Evolutionary conservation across 108 stramenopile species (phyloP), one percentile per base, ranked within the genome.

Genomic region (Mayamaea pseudoterrestris): DNA sequence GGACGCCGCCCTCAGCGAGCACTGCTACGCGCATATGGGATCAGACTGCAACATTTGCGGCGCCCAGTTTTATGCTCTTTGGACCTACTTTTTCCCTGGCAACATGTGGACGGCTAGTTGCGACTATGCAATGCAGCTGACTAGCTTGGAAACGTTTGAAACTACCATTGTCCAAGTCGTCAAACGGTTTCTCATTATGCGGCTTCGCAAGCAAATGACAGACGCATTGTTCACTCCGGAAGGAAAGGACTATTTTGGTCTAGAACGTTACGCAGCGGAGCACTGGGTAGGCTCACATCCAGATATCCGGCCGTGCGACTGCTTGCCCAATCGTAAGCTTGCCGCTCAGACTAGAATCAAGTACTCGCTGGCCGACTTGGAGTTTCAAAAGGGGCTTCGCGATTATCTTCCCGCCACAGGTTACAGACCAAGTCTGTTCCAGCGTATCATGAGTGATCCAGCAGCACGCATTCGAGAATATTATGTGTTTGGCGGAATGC

Each of bases 251-350:
- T n/a, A n/a, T n/a, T n/a, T n/a, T n/a, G 71, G 71, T 12, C 44
- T 55, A 27, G 66, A 56, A 11, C 63, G 71, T 1, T 73, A 61
- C 36, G 47, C 53, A 27, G 44, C 61, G 25, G 71, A 73, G 27
- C 66, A 73, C 50, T 73, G 71, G 71, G 57, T 73, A 32, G 71
- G 63, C 14, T 59, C 61, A 41, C 71, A 73, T 60, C 60, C 73
- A 3, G 61, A 68, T 1, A 55, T 69, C 25, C 27, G 18, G 18
- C 73, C 73, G 0, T 74, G 73, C 41, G 66, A 73, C 22, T 6
- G 30, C 3, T 17, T 30, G 30, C 16, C 41, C 2, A 34, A 29
- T 14, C 24, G 22, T 34, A 24, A 32, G 23, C 35, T 44, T 3
- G 26, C 26, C 5, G 36, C 22, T 1, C n/a, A n/a, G n/a, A n/a